phyloP scores from a whole-genome alignment of 495 filamentous ascomycete species.

The Penicillium waksmanii region DNA sequence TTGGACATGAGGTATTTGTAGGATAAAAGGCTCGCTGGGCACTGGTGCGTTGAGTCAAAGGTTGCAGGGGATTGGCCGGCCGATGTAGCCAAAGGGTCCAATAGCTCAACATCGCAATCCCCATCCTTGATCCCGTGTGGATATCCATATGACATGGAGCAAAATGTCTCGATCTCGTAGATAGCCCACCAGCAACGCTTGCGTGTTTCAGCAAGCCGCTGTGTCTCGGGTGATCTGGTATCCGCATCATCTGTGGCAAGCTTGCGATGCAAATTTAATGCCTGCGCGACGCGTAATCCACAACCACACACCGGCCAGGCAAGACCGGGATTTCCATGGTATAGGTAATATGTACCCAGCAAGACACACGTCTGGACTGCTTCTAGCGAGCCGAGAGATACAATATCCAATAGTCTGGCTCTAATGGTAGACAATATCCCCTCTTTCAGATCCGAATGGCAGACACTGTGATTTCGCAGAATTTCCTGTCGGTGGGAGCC shows the following conservation, averaged over 20 bases:
- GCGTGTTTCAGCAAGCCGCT: constrained; percentile 29
- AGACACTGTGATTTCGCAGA: constrained; percentile 11
- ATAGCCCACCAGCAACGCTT: constrained; percentile 48
- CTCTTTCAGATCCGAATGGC: constrained; percentile 26
- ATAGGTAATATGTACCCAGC: constrained; percentile 43
- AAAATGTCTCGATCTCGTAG: constrained; percentile 46
- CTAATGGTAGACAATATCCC: constrained; percentile 22
- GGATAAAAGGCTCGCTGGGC: constrained; percentile 25
- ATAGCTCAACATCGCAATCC: constrained; percentile 39
- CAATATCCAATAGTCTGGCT: constrained; percentile 28
- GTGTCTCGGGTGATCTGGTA: neutral
- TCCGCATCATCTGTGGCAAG: constrained; percentile 7
- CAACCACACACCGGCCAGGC: constrained; percentile 47
- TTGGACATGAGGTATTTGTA: constrained; percentile 41
- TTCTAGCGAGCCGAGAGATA: constrained; percentile 31
- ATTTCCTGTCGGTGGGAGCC: constrained; percentile 18
- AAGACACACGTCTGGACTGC: constrained; percentile 39
- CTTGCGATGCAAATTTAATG: constrained; percentile 39
- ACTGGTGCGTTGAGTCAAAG: constrained; percentile 13
- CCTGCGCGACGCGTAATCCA: constrained; percentile 39
- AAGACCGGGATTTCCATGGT: constrained; percentile 35
- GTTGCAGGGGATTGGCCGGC: constrained; percentile 13
- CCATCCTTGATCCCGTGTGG: constrained; percentile 37
- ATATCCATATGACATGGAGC: constrained; percentile 41
- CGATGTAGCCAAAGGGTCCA: constrained; percentile 29